phyloP scores from a whole-genome alignment of 176 grass and related monocot species.

The Stipa capillata region DNA sequence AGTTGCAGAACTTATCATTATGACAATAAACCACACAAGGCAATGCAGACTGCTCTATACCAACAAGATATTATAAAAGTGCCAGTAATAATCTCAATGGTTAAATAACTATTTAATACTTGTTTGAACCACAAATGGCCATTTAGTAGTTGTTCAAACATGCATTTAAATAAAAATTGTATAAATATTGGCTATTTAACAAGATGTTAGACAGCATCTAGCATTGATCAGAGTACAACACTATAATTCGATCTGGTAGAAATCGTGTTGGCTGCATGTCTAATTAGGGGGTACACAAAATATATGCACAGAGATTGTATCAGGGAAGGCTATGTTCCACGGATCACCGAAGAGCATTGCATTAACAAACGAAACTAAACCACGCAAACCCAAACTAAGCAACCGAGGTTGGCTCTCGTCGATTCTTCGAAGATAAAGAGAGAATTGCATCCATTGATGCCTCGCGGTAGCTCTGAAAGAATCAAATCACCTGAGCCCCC shows the following conservation, averaged over 20 bases:
- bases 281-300: neutral
- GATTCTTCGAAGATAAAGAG: neutral
- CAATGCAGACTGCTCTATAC: neutral
- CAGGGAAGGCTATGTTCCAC: neutral
- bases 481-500: conserved; percentile 23
- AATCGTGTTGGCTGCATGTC: neutral
- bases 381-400: neutral
- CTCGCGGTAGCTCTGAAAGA: neutral
- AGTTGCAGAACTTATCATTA: neutral
- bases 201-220: neutral
- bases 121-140: neutral
- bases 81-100: neutral
- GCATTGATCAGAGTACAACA: neutral
- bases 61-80: neutral
- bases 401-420: neutral
- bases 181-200: neutral
- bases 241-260: neutral
- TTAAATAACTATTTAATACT: neutral
- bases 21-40: neutral
- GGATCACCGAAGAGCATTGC: neutral
- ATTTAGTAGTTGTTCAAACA: neutral
- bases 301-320: neutral
- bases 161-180: neutral
- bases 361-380: neutral
- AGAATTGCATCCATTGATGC: neutral